Evolutionary conservation across 2,329 filamentous ascomycete species (phyloP).

Genomic region (Colletotrichum neosansevieriae): DNA sequence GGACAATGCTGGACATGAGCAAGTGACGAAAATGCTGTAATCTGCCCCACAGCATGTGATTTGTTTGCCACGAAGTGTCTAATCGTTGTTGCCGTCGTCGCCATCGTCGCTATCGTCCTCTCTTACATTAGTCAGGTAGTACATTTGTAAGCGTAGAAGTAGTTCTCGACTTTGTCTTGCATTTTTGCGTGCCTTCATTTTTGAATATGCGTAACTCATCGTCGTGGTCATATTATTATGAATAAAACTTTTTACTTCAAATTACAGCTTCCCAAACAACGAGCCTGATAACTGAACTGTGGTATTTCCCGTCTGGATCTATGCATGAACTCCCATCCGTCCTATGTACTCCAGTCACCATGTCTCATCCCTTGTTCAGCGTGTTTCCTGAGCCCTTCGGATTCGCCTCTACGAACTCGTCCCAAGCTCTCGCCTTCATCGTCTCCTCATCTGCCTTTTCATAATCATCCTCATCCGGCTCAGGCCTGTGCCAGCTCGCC

Average conservation of each 20-base stretch:
- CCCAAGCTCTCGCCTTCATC: conserved; percentile 94
- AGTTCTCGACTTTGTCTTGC: neutral
- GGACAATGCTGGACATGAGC: no score
- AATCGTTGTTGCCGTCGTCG: no score
- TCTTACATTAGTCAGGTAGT: neutral
- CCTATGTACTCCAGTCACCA: conserved; percentile 24
- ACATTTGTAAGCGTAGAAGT: neutral
- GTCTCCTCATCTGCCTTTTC: conserved; percentile 91
- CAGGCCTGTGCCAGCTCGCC: conserved; percentile 73
- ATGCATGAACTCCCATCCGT: conserved; percentile 20
- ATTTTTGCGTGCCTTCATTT: neutral
- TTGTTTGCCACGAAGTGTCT: no score
- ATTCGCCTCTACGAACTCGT: conserved; percentile 93
- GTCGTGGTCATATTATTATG: no score
- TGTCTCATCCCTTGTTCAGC: conserved; percentile 75
- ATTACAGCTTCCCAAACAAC: neutral
- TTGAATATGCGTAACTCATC: neutral
- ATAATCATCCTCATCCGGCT: conserved; percentile 89
- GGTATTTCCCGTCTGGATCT: conserved; percentile 21
- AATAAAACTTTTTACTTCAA: no score
- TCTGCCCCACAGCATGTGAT: no score
- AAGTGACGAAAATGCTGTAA: no score
- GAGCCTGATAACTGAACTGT: conserved; percentile 8
- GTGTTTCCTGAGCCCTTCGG: conserved; percentile 87
- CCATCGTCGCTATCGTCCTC: neutral